These are phyloP conservation scores for Nepenthes mirabilis DNA, from an alignment of 148 eudicot species.

Conservation along the genomic window DNA sequence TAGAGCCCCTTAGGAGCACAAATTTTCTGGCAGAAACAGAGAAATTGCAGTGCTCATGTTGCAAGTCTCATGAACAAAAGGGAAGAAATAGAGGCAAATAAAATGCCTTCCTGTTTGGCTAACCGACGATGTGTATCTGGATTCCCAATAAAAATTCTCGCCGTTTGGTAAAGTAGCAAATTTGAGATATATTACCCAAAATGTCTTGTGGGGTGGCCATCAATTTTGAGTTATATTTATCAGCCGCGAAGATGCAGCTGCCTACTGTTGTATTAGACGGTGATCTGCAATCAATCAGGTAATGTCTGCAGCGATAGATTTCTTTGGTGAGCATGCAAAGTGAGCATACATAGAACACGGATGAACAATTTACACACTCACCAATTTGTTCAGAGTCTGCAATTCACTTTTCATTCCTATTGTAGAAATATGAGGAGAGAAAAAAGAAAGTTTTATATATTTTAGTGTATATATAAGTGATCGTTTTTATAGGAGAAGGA, in stretches of 20 bases:
- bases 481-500: too few species aligned
- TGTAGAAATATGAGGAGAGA: too few species aligned
- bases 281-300: slow-evolving; percentile 9
- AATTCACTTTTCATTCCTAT: too few species aligned
- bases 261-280: slow-evolving; percentile 7
- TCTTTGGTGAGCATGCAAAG: neutral
- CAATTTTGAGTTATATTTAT: slow-evolving; percentile 6
- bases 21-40: slow-evolving; percentile 13
- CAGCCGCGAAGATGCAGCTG: slow-evolving; percentile 3
- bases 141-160: slow-evolving; percentile 15
- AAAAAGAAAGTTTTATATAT: too few species aligned
- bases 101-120: slow-evolving; percentile 21
- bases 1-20: slow-evolving; percentile 12
- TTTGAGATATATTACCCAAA: slow-evolving; percentile 8
- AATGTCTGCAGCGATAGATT: slow-evolving; percentile 4
- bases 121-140: slow-evolving; percentile 14
- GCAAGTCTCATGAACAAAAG: slow-evolving; percentile 10
- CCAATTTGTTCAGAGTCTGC: too few species aligned
- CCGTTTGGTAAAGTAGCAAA: slow-evolving; percentile 15
- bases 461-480: too few species aligned
- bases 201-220: slow-evolving; percentile 1
- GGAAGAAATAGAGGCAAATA: slow-evolving; percentile 28
- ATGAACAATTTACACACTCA: neutral
- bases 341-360: slow-evolving; percentile 2
- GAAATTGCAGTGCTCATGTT: slow-evolving; percentile 17